Base-by-base conservation (phyloP, 1,284 basidiomycete genomes). In the Ganoderma sinense region DNA sequence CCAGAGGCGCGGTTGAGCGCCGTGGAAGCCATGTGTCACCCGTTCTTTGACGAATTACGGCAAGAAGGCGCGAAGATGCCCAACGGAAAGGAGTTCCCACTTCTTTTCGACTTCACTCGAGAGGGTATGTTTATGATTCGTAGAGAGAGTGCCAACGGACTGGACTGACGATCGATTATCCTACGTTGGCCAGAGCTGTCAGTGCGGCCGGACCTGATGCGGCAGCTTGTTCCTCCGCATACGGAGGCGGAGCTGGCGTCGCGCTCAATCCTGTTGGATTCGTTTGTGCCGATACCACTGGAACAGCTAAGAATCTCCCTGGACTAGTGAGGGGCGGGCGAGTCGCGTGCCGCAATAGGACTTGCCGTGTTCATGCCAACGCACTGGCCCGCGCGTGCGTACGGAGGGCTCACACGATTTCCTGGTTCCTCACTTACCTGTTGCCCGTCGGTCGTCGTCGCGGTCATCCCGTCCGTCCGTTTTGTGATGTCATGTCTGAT, bases 21-120 rank as follows among this genome's bases (percentile, higher is more conserved):
- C 5, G 89, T 97, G 75, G 95, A 99, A 83, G 96, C 96, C 8
- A 94, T 97, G 90, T 90, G 94, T 66, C 97, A 99, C 81, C 93
- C 96, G 26, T 97, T 99, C 91, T 99, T 99, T 81, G 97, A 99
- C 81, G 97, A 99, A 83, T 83, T 99, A 76, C 91, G 96, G 74
- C 88, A 87, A 62, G 94, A 97, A 78, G 96, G 96, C 1, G 92
- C 94, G 55, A 91, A 92, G 81, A 95, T 99, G 94, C 97, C 97
- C 16, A 98, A 97, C 78, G 97, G 97, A 73, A 97, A 97, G 82
- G 95, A 97, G 62, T 94, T 98, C 84, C 97, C 97, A 2, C 89
- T 89, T 66, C 85, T 99, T 73, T 99, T 99, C 84, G 91, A 99
- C 86, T 99, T 98, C 81, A 97, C 97, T 71, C 91, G 94, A 75